Percentiles rank a stretch among this genome's conserved stretches.
Conservation (phyloP, 2,329 filamentous ascomycete genomes). For the Neoarthrinium moseri region DNA sequence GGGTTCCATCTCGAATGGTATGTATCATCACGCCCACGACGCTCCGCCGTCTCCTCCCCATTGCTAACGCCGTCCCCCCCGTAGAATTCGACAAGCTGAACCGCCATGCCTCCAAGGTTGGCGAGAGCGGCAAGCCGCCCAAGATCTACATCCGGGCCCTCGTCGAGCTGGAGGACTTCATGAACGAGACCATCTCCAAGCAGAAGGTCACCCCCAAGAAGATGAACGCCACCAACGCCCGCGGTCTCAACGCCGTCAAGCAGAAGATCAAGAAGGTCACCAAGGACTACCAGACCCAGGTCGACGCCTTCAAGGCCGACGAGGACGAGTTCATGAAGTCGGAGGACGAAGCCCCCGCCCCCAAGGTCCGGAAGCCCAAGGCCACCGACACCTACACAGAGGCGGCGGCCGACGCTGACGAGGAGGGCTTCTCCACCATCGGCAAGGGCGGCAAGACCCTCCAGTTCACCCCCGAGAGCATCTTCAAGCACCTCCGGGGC, state of each 20-base stretch:
- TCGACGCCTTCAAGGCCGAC: slow-evolving; percentile 82
- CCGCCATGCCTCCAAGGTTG: slow-evolving; percentile 78
- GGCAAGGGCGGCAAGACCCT: slow-evolving; percentile 86
- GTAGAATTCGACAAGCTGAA: slow-evolving; percentile 94
- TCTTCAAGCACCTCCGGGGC: slow-evolving; percentile 90
- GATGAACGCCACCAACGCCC: slow-evolving; percentile 95
- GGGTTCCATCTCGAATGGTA: slow-evolving; percentile 87
- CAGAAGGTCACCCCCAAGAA: slow-evolving; percentile 96
- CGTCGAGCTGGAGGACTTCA: slow-evolving; percentile 88
- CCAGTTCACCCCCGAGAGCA: slow-evolving; percentile 94
- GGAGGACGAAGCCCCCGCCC: slow-evolving; percentile 62
- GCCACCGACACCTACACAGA: slow-evolving; percentile 50
- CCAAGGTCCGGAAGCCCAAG: slow-evolving; percentile 53
- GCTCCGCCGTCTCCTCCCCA: neutral
- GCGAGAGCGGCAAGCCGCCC: slow-evolving; percentile 73
- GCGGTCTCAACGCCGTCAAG: slow-evolving; percentile 94
- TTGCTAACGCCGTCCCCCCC: slow-evolving; percentile 5
- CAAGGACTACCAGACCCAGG: slow-evolving; percentile 86
- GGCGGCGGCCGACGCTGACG: slow-evolving; percentile 56
- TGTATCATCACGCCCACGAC: slow-evolving; percentile 26
- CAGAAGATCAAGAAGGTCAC: slow-evolving; percentile 99
- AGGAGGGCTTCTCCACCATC: slow-evolving; percentile 86
- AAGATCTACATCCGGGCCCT: slow-evolving; percentile 92
- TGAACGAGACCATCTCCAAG: slow-evolving; percentile 92
- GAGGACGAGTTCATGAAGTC: slow-evolving; percentile 88